Conservation (phyloP, 2,329 filamentous ascomycete species). For the Exophiala bonariae region DNA sequence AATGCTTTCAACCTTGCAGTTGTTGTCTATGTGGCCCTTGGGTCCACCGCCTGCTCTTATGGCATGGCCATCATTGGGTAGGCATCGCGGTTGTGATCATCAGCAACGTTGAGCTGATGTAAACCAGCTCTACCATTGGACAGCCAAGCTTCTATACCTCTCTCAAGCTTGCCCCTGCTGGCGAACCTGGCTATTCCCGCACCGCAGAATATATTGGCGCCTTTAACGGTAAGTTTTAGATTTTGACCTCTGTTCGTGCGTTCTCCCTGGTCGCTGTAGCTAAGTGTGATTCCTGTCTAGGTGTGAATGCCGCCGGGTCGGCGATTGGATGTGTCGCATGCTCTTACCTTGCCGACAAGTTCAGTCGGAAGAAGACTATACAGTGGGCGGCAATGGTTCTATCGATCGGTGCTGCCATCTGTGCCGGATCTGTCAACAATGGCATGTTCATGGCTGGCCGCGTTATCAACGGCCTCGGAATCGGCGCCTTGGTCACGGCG, state of each 20-base stretch:
- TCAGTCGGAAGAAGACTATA: conserved; percentile 40
- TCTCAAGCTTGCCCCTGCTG: conserved; percentile 40
- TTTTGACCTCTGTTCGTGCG: neutral
- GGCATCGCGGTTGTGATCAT: neutral
- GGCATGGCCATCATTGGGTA: conserved; percentile 40
- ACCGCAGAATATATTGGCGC: conserved; percentile 46
- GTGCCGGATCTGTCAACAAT: conserved; percentile 42
- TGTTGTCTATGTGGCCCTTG: conserved; percentile 36
- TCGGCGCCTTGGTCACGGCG: conserved; percentile 18
- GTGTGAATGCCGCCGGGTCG: conserved; percentile 44
- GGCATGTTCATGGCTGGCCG: conserved; percentile 22
- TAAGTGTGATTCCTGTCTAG: conserved; percentile 3
- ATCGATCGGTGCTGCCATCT: conserved; percentile 35
- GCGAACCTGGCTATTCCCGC: conserved; percentile 41
- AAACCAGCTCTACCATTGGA: conserved; percentile 40
- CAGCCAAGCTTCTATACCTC: conserved; percentile 48
- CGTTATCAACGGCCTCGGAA: conserved; percentile 19
- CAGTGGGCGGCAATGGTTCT: conserved; percentile 34
- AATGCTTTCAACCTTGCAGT: conserved; percentile 37
- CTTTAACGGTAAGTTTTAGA: conserved; percentile 38
- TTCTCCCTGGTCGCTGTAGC: neutral
- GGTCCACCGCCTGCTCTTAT: conserved; percentile 36
- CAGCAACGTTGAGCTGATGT: too few species aligned
- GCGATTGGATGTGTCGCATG: conserved; percentile 38
- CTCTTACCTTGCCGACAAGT: conserved; percentile 41